Evolutionary conservation across 1,139 yeast species (phyloP).

Genomic region (Debaryomyces subglobosus): DNA sequence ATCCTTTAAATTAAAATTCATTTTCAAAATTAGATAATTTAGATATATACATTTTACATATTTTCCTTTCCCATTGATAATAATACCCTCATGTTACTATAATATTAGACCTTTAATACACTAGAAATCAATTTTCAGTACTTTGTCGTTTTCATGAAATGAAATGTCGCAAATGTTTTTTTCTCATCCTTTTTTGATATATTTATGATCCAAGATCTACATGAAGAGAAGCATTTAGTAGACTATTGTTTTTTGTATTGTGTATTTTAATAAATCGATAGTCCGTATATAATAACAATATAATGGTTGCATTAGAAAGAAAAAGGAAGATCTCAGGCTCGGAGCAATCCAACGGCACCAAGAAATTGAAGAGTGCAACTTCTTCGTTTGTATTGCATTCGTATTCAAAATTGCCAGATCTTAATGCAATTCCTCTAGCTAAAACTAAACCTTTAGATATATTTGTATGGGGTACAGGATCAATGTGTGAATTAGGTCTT

Average conservation of each 20-base stretch:
- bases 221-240: neutral
- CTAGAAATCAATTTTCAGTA: neutral
- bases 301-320: constrained; percentile 51
- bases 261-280: neutral
- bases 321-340: constrained; percentile 30
- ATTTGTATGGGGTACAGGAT: constrained; percentile 95
- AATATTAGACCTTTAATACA: neutral
- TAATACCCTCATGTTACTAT: constrained; percentile 1
- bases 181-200: neutral
- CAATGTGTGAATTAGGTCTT: constrained; percentile 94
- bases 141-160: neutral
- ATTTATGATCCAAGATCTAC: neutral
- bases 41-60: neutral
- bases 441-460: constrained; percentile 63
- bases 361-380: constrained; percentile 39
- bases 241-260: neutral
- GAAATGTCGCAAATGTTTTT: constrained; percentile 5
- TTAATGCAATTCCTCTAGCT: constrained; percentile 43
- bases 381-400: constrained; percentile 52
- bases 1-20: constrained; percentile 32
- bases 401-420: constrained; percentile 49
- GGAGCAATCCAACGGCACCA: constrained; percentile 22
- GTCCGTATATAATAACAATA: neutral
- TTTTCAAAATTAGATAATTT: neutral
- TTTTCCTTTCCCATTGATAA: neutral